Conservation (phyloP, 139 green algal genomes). For the Volvox reticuliferus region DNA sequence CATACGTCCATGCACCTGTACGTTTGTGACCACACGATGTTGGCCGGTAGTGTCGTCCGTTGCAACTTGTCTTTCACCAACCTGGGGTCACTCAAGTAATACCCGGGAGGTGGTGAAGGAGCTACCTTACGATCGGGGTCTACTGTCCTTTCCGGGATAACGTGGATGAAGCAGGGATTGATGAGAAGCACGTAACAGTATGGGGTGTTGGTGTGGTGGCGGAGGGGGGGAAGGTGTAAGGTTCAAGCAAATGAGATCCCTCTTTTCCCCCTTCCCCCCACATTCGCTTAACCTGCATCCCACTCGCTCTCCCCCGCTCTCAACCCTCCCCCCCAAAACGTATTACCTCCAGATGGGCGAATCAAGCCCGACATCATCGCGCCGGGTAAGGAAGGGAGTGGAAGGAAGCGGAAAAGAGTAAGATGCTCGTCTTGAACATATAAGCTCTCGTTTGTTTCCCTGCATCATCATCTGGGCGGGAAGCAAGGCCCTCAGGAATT, state of each 20-base stretch:
- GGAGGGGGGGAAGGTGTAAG: too few species aligned
- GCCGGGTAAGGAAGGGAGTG: neutral
- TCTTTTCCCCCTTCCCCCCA: neutral
- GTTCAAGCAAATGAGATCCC: too few species aligned
- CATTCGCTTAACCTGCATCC: neutral
- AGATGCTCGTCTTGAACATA: neutral
- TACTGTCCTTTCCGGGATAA: too few species aligned
- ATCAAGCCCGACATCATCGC: slow-evolving; percentile 9
- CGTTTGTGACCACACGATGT: neutral
- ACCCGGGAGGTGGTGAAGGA: too few species aligned
- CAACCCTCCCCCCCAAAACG: neutral
- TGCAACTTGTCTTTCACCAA: neutral
- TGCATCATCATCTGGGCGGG: too few species aligned
- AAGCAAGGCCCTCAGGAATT: too few species aligned
- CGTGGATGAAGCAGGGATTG: too few species aligned
- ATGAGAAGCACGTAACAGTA: too few species aligned
- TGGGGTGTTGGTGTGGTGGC: too few species aligned
- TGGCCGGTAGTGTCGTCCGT: too few species aligned
- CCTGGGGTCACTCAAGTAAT: neutral
- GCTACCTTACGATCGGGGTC: too few species aligned
- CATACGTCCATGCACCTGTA: neutral
- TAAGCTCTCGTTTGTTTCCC: neutral
- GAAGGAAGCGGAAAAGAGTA: too few species aligned
- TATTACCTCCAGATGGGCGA: neutral
- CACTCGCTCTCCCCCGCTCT: neutral